phyloP scores from a whole-genome alignment of 1,284 basidiomycete genomes.

The Cutaneotrichosporon cavernicola region DNA sequence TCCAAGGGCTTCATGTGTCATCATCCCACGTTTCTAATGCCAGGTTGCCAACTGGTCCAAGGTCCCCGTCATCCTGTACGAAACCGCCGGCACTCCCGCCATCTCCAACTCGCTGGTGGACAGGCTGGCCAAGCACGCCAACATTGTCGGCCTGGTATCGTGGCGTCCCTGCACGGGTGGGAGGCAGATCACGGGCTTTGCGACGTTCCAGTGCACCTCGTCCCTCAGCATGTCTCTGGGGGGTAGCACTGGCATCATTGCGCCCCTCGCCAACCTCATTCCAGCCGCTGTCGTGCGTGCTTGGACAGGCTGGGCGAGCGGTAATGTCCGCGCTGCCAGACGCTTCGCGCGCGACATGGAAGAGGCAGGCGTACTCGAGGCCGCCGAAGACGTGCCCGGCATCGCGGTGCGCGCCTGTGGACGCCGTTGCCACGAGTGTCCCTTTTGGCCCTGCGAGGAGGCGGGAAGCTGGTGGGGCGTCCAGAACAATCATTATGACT shows the following conservation, averaged over 20 bases:
- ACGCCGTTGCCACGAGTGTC: neutral
- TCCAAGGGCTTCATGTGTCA: neutral
- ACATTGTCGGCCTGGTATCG: conserved; percentile 4
- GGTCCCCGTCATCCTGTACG: conserved; percentile 8
- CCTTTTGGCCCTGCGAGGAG: neutral
- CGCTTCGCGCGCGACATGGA: neutral
- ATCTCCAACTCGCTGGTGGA: neutral
- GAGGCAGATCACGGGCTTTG: neutral
- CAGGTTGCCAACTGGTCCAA: conserved; percentile 8
- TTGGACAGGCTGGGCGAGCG: neutral
- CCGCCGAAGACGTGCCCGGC: neutral
- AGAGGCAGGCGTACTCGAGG: neutral
- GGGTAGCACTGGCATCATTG: neutral
- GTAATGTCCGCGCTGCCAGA: neutral
- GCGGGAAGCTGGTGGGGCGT: neutral
- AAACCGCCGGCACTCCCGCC: conserved; percentile 3
- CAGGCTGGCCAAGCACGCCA: neutral
- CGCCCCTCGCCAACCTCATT: neutral
- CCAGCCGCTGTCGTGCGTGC: neutral
- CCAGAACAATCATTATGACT: neutral
- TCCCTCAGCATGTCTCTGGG: neutral
- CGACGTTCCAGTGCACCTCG: conserved; percentile 3
- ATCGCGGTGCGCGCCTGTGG: neutral
- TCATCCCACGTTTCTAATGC: neutral
- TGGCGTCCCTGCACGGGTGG: conserved; percentile 1